Percentiles rank a stretch among this genome's conserved stretches.
Evolutionary conservation across 139 green algal species (phyloP).

Genomic region (Coelastrella sp.): DNA sequence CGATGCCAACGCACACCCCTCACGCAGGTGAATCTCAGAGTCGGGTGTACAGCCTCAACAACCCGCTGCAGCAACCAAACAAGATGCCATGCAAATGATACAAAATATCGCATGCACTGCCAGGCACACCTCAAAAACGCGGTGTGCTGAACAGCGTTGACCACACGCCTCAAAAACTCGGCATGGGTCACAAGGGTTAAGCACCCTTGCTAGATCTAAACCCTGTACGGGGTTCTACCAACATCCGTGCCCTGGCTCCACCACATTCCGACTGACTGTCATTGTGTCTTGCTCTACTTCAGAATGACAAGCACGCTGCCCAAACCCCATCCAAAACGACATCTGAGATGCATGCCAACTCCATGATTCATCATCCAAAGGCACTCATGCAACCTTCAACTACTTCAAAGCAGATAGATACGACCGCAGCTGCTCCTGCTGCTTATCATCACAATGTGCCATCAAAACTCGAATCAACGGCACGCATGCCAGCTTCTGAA

Average conservation of each 20-base stretch:
- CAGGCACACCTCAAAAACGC: constrained; percentile 40
- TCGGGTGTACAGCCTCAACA: neutral
- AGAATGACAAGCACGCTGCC: neutral
- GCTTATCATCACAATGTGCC: constrained; percentile 3
- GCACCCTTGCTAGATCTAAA: constrained; percentile 1
- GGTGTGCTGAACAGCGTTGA: neutral
- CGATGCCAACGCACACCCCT: no score
- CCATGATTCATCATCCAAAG: no score
- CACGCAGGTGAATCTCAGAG: no score
- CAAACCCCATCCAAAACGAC: no score
- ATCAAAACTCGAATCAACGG: constrained; percentile 39
- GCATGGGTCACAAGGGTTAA: neutral
- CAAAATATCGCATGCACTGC: neutral
- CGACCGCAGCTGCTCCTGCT: constrained; percentile 41
- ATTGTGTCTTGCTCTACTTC: neutral
- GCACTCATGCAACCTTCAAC: neutral
- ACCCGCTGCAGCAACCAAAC: neutral
- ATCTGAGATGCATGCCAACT: no score
- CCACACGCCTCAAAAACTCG: constrained; percentile 34
- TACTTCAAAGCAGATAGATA: constrained; percentile 17
- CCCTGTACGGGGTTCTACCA: constrained; percentile 8
- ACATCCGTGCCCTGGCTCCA: neutral
- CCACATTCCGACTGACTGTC: no score
- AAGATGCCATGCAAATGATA: neutral
- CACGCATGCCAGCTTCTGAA: constrained; percentile 34